Conservation (phyloP, 1,139 yeast species). For the Debaryomyces sp. region DNA sequence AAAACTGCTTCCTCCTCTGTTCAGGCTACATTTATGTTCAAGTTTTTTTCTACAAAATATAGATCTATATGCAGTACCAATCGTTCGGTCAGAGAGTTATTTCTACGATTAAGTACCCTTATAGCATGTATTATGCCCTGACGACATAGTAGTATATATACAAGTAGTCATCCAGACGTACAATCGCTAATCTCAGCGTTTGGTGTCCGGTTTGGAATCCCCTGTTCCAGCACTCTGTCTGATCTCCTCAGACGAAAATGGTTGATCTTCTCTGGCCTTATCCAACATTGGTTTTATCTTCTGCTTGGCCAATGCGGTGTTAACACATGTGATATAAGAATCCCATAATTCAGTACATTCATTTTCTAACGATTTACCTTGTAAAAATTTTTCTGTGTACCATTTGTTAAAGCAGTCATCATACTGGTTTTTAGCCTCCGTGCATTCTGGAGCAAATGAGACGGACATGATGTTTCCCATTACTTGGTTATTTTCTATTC, state of each 20-base stretch:
- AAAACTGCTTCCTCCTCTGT: neutral
- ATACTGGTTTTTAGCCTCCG: slow-evolving; percentile 78
- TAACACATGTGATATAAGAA: slow-evolving; percentile 82
- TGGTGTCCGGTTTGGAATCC: slow-evolving; percentile 8
- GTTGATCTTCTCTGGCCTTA: slow-evolving; percentile 90
- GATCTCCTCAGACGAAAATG: slow-evolving; percentile 54
- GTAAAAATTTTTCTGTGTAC: slow-evolving; percentile 88
- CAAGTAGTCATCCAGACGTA: neutral
- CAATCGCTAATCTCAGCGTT: neutral
- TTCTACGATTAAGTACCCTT: neutral
- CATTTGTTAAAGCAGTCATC: slow-evolving; percentile 93
- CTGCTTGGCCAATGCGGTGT: slow-evolving; percentile 69
- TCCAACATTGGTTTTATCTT: slow-evolving; percentile 85
- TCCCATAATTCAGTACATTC: slow-evolving; percentile 93
- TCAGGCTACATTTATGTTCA: neutral
- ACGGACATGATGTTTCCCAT: slow-evolving; percentile 89
- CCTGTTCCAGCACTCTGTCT: slow-evolving; percentile 22
- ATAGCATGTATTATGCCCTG: neutral
- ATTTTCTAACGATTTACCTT: slow-evolving; percentile 72
- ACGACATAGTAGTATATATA: neutral
- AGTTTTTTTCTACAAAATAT: neutral
- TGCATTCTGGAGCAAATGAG: slow-evolving; percentile 97
- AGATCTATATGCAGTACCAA: neutral
- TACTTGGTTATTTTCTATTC: neutral
- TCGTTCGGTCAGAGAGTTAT: neutral